phyloP scores from a whole-genome alignment of 108 stramenopile species.

The Seminavis robusta region DNA sequence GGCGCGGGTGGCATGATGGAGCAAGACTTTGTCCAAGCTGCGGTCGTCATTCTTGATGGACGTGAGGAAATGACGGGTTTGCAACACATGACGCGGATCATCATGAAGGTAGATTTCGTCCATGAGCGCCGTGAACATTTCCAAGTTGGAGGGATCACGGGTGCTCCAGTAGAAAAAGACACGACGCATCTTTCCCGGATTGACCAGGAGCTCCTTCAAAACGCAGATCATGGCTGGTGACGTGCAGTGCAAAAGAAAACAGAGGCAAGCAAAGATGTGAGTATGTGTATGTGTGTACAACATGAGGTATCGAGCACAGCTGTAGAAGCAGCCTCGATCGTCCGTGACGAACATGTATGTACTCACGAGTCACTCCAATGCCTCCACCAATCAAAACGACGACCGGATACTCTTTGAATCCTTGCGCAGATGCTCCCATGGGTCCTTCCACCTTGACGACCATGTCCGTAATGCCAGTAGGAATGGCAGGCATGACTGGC shows the following conservation, averaged over 20 bases:
- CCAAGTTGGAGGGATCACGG: slow-evolving; percentile 5
- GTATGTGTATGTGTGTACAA: no score
- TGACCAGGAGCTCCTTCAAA: no score
- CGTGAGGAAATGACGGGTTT: slow-evolving; percentile 15
- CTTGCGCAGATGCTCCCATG: slow-evolving; percentile 18
- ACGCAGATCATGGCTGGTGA: no score
- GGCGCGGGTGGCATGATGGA: slow-evolving; percentile 17
- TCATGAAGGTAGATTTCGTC: slow-evolving; percentile 14
- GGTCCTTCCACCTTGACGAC: slow-evolving; percentile 23
- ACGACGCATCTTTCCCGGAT: slow-evolving; percentile 11
- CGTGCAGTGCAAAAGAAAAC: no score
- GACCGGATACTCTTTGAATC: slow-evolving; percentile 14
- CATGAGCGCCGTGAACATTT: slow-evolving; percentile 14
- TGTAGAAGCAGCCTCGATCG: background rate
- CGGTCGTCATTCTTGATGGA: slow-evolving; percentile 17
- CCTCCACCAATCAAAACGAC: slow-evolving; percentile 38
- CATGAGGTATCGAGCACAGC: no score
- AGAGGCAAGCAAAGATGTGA: no score
- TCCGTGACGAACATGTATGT: slow-evolving; percentile 10
- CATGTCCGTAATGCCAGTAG: no score
- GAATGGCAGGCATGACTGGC: no score
- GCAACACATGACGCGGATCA: slow-evolving; percentile 10
- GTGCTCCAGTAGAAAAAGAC: slow-evolving; percentile 18
- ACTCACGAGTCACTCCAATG: slow-evolving; percentile 39
- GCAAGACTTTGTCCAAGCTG: slow-evolving; percentile 14